Conservation (phyloP, 2,329 filamentous ascomycete genomes). For the Taxawa tesnikishii region DNA sequence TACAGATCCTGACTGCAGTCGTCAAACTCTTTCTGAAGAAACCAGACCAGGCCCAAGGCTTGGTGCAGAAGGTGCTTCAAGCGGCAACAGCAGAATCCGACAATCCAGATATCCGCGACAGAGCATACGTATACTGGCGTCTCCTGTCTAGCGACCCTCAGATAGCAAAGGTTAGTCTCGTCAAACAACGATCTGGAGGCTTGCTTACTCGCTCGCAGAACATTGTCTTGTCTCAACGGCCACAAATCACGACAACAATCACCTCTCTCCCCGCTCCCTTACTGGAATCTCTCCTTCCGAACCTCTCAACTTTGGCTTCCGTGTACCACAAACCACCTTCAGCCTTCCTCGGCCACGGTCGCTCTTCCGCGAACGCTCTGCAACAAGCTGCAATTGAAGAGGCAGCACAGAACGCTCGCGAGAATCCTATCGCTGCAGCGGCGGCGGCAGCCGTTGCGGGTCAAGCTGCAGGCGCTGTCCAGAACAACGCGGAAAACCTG, state of each 20-base stretch:
- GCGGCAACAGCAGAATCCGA: conserved; percentile 88
- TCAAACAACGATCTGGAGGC: neutral
- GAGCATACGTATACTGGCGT: conserved; percentile 97
- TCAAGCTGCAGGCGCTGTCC: conserved; percentile 33
- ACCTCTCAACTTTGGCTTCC: conserved; percentile 88
- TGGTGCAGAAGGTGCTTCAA: conserved; percentile 92
- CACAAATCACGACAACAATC: conserved; percentile 88
- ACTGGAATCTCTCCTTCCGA: conserved; percentile 77
- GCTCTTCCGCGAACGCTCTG: conserved; percentile 86
- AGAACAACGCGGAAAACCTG: conserved; percentile 84
- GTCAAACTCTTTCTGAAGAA: conserved; percentile 98
- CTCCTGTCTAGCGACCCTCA: conserved; percentile 84
- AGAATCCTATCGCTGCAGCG: conserved; percentile 86
- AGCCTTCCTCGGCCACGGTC: conserved; percentile 93
- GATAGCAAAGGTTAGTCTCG: conserved; percentile 59
- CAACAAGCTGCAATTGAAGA: conserved; percentile 94
- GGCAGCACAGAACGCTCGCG: conserved; percentile 79
- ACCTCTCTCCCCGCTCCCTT: conserved; percentile 72
- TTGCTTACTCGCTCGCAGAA: conserved; percentile 34
- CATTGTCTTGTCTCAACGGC: conserved; percentile 87
- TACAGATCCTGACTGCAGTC: conserved; percentile 93
- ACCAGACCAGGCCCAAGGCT: conserved; percentile 75
- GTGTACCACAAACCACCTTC: conserved; percentile 98
- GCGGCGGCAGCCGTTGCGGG: conserved; percentile 53
- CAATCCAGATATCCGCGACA: conserved; percentile 92